Percentiles rank a stretch among this genome's conserved stretches.
phyloP scores from a whole-genome alignment of 2,329 filamentous ascomycete genomes.

The Cytospora mali region DNA sequence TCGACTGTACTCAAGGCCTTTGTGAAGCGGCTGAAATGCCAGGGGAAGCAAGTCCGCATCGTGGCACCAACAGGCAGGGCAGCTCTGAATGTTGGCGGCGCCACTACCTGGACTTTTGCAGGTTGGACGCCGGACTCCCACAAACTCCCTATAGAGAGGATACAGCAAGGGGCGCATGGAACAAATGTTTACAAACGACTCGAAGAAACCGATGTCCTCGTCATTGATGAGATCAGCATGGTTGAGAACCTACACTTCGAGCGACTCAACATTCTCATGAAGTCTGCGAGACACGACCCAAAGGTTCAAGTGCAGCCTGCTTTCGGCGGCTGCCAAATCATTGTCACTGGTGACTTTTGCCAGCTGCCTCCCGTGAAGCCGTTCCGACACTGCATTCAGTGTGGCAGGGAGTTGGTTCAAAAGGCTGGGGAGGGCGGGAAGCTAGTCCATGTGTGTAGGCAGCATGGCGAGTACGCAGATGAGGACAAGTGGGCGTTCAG shows the following conservation, averaged over 20 bases:
- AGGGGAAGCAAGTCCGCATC: constrained; percentile 48
- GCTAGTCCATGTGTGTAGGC: constrained; percentile 37
- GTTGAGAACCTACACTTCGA: constrained; percentile 58
- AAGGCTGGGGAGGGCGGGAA: constrained; percentile 27
- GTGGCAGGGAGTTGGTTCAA: constrained; percentile 42
- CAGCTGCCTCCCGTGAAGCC: constrained; percentile 62
- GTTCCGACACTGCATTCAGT: constrained; percentile 54
- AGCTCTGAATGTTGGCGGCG: constrained; percentile 58
- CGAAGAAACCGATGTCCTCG: constrained; percentile 52
- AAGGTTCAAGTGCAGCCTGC: constrained; percentile 26
- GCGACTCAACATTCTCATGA: constrained; percentile 52
- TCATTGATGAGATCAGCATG: constrained; percentile 71
- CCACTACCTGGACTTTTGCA: constrained; percentile 59
- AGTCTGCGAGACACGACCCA: constrained; percentile 36
- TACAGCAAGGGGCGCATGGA: constrained; percentile 38
- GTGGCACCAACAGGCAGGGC: constrained; percentile 63
- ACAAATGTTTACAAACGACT: constrained; percentile 44
- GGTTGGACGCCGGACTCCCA: constrained; percentile 55
- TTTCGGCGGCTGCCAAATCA: constrained; percentile 54
- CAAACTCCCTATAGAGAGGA: constrained; percentile 42
- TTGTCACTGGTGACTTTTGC: constrained; percentile 63
- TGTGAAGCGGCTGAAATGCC: constrained; percentile 40
- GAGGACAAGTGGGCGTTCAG: constrained; percentile 64
- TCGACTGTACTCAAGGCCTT: constrained; percentile 57
- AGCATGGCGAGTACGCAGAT: constrained; percentile 45